Evolutionary conservation across 371 early-diverging fungal genomes (phyloP).

Genomic region (Gilbertella persicaria): DNA sequence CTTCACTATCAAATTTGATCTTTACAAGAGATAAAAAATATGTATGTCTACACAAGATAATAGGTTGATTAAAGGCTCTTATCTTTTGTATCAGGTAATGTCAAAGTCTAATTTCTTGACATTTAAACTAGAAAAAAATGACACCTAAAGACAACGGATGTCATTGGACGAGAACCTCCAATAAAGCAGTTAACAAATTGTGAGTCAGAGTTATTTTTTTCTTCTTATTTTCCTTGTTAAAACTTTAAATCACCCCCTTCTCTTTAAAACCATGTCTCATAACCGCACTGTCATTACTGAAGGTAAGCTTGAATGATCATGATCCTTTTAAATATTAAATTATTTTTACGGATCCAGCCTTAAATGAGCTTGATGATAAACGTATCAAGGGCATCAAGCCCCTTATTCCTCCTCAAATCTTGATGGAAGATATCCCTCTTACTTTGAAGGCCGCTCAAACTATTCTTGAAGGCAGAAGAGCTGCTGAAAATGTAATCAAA

Average conservation of each 20-base stretch:
- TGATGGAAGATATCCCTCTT: slow-evolving; percentile 89
- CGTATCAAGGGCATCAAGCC: slow-evolving; percentile 89
- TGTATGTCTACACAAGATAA: too few relatives aligned
- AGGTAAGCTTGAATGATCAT: slow-evolving; percentile 14
- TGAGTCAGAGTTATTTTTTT: slow-evolving; percentile 16
- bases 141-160: not conserved
- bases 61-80: too few relatives aligned
- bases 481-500: slow-evolving; percentile 71
- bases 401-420: slow-evolving; percentile 92
- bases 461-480: slow-evolving; percentile 49
- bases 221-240: not conserved
- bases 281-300: slow-evolving; percentile 25
- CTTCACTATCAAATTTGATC: too few relatives aligned
- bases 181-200: slow-evolving; percentile 6
- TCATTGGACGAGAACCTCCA: slow-evolving; percentile 12
- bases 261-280: slow-evolving; percentile 20
- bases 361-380: slow-evolving; percentile 92
- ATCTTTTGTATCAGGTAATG: too few relatives aligned
- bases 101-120: too few relatives aligned
- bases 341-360: slow-evolving; percentile 42
- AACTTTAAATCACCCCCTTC: slow-evolving; percentile 1
- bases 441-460: slow-evolving; percentile 52
- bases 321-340: not conserved
- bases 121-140: not conserved
- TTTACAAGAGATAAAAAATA: too few relatives aligned